Evolutionary conservation across 352 stramenopile genomes (phyloP), one percentile per base, ranked within the genome.

Genomic region (Pythium vanterpoolii): DNA sequence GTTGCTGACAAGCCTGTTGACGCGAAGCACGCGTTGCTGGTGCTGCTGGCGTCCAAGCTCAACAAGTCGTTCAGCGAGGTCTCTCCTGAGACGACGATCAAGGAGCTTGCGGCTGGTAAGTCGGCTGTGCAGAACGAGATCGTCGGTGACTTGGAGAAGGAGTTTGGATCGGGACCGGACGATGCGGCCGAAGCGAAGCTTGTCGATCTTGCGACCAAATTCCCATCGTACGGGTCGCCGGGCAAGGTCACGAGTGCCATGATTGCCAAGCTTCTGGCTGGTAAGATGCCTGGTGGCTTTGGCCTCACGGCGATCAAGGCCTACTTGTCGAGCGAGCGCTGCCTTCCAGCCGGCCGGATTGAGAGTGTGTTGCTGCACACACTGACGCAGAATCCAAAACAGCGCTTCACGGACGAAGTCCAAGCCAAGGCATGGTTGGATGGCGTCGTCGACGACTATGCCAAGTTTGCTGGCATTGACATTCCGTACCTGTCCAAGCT

Each of bases 81-180:
- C 33, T 64, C 66, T 3, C 78, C 87, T 13, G 76, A 71, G 13
- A 55, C 71, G 18, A 91, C 76, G 9, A 89, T 96, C 60, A 92
- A 95, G 70, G 80, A 88, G 46, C 62, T 95, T 3, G 65, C 78
- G 36, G 84, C 78, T 16, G 87, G 86, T 38, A 95, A 95, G 67
- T 93, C 79, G 8, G 83, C 87, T 24, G 68, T 95, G n/a, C 86
- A 96, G 57, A 96, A 96, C 57, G 87, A 96, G 69, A 80, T 96
- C 24, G 76, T 93, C 30, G 86, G 86, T 14, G 87, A 96, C 16
- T 33, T 96, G 34, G 84, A 89, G 68, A 87, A 82, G 62, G 87
- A 96, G 69, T 96, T 96, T 28, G 86, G 84, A 26, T 85, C 75
- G n/a, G 73, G 62, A 11, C 72, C 76, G 10, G 87, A 95, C 26